A percentile compares a stretch with the other conserved stretches of the same genome.
Conservation (phyloP, 768 basidiomycete genomes). For the Hydnomerulius pinastri region DNA sequence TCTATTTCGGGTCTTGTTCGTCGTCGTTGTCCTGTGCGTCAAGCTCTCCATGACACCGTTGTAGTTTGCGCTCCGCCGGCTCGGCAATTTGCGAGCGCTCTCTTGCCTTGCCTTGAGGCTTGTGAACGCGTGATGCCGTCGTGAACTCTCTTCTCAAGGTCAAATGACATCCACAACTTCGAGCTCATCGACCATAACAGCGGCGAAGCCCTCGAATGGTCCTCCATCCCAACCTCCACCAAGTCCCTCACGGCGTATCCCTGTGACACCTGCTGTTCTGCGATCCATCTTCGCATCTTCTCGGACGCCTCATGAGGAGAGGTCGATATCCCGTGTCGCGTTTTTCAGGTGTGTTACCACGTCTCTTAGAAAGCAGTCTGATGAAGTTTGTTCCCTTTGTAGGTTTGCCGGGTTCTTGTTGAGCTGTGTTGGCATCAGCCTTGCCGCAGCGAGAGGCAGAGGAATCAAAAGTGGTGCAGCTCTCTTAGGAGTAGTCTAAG, state of each 20-base stretch:
- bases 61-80: not conserved
- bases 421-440: constrained; percentile 78
- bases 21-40: not conserved
- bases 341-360: constrained; percentile 69
- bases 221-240: constrained; percentile 40
- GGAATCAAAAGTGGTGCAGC: constrained; percentile 67
- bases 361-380: constrained; percentile 1
- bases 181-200: constrained; percentile 52
- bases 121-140: too few species aligned
- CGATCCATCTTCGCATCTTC: constrained; percentile 88
- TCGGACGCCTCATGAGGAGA: constrained; percentile 76
- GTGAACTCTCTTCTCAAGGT: not conserved
- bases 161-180: constrained; percentile 44
- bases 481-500: constrained; percentile 64
- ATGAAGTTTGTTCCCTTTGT: not conserved
- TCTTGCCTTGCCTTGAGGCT: not conserved
- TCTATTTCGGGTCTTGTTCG: not conserved
- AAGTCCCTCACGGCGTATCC: constrained; percentile 61
- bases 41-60: not conserved
- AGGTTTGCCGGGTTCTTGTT: constrained; percentile 84
- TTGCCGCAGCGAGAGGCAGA: constrained; percentile 70
- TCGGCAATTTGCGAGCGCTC: constrained; percentile 26
- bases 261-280: constrained; percentile 80
- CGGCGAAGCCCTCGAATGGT: constrained; percentile 33
- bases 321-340: constrained; percentile 80